Evolutionary conservation across 345 rosid species (phyloP).

Genomic region (Tarenaya hassleriana): DNA sequence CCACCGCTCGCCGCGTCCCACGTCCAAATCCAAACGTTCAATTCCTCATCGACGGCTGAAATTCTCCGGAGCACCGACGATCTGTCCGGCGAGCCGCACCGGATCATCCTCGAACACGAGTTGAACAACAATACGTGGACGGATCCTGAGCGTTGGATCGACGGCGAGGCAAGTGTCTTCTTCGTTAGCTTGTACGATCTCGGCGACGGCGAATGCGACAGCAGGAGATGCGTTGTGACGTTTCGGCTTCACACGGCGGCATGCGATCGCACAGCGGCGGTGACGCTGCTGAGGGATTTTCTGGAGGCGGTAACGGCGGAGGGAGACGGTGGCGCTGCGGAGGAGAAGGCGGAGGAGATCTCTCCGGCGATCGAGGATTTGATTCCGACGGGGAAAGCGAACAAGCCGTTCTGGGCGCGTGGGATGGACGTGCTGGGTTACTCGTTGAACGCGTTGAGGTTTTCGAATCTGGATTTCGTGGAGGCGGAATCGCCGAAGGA

Average conservation of each 20-base stretch:
- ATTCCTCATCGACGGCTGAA: conserved; percentile 45
- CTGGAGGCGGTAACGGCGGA: conserved; percentile 26
- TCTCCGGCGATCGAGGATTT: conserved; percentile 59
- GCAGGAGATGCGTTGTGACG: conserved; percentile 35
- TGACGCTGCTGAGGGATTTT: conserved; percentile 46
- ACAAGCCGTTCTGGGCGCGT: conserved; percentile 80
- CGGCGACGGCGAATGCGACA: conserved; percentile 6
- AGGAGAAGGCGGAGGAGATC: conserved; percentile 25
- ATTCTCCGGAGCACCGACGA: conserved; percentile 28
- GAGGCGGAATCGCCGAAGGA: conserved; percentile 38
- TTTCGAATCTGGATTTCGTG: conserved; percentile 49
- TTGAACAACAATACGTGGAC: conserved; percentile 56
- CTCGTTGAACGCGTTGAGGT: conserved; percentile 68
- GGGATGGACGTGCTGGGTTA: conserved; percentile 90
- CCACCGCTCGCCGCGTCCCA: conserved; percentile 37
- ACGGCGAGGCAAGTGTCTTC: conserved; percentile 33
- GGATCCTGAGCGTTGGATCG: conserved; percentile 22
- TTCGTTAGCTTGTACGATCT: conserved; percentile 47
- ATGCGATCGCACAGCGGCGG: conserved; percentile 74
- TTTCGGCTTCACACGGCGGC: conserved; percentile 59
- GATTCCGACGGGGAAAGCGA: conserved; percentile 61
- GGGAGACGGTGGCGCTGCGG: conserved; percentile 4
- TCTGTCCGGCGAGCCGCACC: conserved; percentile 30
- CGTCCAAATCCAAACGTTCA: conserved; percentile 41
- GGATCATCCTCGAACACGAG: conserved; percentile 63